Base-by-base conservation (phyloP, 345 rosid genomes). In the Ceriops tagal region DNA sequence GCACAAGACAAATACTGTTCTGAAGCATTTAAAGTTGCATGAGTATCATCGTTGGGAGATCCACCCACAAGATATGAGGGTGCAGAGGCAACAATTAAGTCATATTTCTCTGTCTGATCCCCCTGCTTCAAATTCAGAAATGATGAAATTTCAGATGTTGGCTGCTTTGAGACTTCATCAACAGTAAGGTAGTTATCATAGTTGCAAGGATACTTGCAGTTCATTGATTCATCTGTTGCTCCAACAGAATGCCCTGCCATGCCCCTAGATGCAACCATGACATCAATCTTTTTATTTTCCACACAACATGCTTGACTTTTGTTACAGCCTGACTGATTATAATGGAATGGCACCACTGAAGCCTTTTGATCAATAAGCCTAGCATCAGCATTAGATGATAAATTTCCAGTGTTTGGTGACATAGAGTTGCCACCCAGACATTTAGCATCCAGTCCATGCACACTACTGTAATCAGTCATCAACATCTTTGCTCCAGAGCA, bases 401-500 rank as follows among this genome's bases (percentile, higher is more conserved):
- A 75, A 77, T 65, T 73, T 27, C 76, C 72, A 73, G 49, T 73
- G 20, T 69, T 64, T 57, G 78, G 69, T 47, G 79, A 74, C 73
- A 65, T 68, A 58, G 70, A 63, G 51, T 69, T 70, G 63, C 66
- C 61, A 51, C 53, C 82, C 64, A 77, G 87, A 75, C 66, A 67
- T 49, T 75, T 81, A 69, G 71, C 66, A 66, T 65, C 72, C 64
- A 63, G 53, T 57, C 75, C 76, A 53, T 67, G 77, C 61, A 67
- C 76, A 82, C 67, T 81, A 34, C 75, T 66, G 62, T 70, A 66
- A 74, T 67, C 87, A 76, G 62, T 31, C 68, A 66, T 22, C 32
- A 78, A 71, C 61, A 74, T 62, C 75, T 81, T 83, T 5, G 80
- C 75, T 24, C 55, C 69, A 55, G 77, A 75, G 71, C 76, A 73